Conservation (phyloP, 345 rosid genomes). For the Eucalyptus pumila region DNA sequence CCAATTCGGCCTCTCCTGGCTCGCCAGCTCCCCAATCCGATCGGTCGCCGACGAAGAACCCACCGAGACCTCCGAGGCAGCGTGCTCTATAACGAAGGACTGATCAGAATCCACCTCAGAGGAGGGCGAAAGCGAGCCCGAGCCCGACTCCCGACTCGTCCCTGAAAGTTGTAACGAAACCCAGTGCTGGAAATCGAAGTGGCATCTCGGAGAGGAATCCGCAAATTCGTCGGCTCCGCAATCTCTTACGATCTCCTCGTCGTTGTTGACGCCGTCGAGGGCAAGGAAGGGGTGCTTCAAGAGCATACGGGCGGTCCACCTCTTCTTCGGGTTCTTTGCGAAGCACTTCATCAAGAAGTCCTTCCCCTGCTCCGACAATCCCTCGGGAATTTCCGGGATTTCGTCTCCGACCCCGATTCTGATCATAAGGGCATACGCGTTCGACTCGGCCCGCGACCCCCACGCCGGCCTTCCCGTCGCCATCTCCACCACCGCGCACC, state of each 20-base stretch:
- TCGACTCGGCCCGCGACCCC: conserved; percentile 16
- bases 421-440: conserved; percentile 26
- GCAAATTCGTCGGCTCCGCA: background rate
- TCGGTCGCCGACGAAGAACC: background rate
- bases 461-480: conserved; percentile 54
- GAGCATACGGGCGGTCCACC: conserved; percentile 83
- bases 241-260: background rate
- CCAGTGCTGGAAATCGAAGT: background rate
- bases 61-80: background rate
- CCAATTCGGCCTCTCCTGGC: background rate
- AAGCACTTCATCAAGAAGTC: conserved; percentile 62
- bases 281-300: conserved; percentile 51
- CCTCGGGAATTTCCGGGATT: conserved; percentile 42
- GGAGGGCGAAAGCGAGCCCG: background rate
- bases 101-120: background rate
- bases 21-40: background rate
- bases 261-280: background rate
- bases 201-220: background rate
- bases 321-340: conserved; percentile 31
- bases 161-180: background rate
- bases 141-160: background rate
- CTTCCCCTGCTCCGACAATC: conserved; percentile 52
- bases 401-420: conserved; percentile 48
- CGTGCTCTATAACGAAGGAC: background rate
- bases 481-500: conserved; percentile 75